A percentile compares a stretch with the other conserved stretches of the same genome.
Evolutionary conservation across 352 stramenopile species (phyloP).

Genomic region (Pythium phragmiticola): DNA sequence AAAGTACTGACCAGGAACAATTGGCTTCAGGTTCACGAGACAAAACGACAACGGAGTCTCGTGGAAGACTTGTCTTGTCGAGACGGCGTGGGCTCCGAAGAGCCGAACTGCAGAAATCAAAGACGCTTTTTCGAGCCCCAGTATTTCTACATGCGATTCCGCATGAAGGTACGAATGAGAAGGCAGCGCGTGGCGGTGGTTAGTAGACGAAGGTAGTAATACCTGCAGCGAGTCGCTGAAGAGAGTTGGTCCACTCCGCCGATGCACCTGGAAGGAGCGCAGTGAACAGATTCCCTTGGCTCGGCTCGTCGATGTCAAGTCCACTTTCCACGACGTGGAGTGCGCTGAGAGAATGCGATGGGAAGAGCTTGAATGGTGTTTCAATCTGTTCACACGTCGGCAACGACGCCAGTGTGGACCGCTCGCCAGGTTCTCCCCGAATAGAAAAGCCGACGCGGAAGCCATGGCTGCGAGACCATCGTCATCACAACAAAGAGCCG

Average conservation of each 20-base stretch:
- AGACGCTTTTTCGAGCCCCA: neutral
- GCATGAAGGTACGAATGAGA: neutral
- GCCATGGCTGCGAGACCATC: neutral
- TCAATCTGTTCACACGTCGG: neutral
- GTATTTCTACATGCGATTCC: constrained; percentile 7
- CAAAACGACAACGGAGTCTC: constrained; percentile 56
- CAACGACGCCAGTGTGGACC: neutral
- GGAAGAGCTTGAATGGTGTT: neutral
- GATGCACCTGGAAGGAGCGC: neutral
- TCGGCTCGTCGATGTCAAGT: neutral
- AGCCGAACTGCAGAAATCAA: constrained; percentile 24
- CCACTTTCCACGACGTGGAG: constrained; percentile 7
- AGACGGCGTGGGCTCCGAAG: constrained; percentile 52
- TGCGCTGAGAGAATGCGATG: neutral
- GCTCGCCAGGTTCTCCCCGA: neutral
- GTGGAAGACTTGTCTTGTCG: constrained; percentile 57
- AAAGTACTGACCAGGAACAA: constrained; percentile 68
- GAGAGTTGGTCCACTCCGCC: neutral
- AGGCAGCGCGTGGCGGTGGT: neutral
- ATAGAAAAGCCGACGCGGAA: constrained; percentile 7
- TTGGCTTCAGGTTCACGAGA: constrained; percentile 94
- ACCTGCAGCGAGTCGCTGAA: constrained; percentile 4
- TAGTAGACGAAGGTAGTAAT: neutral
- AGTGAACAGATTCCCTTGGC: neutral
- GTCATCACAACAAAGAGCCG: neutral